These are phyloP conservation scores for Saturnispora zaruensis DNA, from an alignment of 805 yeast species.

Conservation along the genomic window DNA sequence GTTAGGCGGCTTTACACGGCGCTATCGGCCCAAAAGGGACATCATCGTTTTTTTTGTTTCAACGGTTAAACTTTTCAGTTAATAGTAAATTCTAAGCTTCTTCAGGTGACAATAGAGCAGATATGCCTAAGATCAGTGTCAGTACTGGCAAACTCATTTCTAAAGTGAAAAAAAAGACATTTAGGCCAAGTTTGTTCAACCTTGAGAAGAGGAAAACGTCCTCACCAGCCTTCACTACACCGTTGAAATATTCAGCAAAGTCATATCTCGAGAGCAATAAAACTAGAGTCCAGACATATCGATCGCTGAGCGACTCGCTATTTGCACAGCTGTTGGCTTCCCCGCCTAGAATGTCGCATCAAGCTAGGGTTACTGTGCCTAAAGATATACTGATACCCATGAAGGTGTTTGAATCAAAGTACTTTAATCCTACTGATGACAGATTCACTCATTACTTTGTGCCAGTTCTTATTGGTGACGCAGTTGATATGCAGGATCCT, in stretches of 20 bases:
- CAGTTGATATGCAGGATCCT: not conserved
- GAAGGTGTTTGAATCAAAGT: conserved; percentile 15
- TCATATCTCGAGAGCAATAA: conserved; percentile 9
- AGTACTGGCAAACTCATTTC: not conserved
- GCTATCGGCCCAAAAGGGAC: not conserved
- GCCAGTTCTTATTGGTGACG: not conserved
- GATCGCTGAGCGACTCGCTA: conserved; percentile 25
- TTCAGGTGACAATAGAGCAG: not conserved
- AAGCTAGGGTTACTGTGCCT: conserved; percentile 32
- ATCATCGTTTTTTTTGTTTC: not conserved
- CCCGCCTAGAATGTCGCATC: conserved; percentile 35
- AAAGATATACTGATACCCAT: conserved; percentile 31
- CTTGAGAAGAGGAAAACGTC: not conserved
- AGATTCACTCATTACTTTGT: not conserved
- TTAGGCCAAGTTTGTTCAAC: not conserved
- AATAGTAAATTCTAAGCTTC: no score
- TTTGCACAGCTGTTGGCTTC: conserved; percentile 35
- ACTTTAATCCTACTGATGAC: not conserved
- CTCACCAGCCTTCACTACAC: conserved; percentile 20
- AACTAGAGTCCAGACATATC: conserved; percentile 18
- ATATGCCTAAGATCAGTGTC: not conserved
- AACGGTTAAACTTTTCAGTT: not conserved
- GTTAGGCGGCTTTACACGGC: not conserved
- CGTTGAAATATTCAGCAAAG: conserved; percentile 21
- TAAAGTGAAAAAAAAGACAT: not conserved